Base-by-base conservation (phyloP, 164 flowering plant genomes). In the Aristolochia fimbriata region DNA sequence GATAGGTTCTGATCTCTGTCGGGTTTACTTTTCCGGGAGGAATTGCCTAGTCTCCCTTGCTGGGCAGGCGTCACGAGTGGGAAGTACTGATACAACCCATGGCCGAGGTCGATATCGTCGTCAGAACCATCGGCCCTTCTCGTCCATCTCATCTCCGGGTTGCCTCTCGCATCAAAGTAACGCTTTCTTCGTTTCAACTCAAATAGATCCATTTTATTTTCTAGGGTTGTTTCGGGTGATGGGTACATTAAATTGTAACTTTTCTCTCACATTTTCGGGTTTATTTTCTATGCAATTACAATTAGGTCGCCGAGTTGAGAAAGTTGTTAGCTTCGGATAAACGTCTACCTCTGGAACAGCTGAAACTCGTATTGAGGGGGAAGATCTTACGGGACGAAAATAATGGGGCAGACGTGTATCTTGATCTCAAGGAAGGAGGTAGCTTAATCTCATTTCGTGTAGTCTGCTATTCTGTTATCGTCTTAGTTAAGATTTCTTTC, bases 341-440 rank as follows among this genome's bases (percentile, higher is more conserved):
- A 27, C 62, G 56, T 24, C 67, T 79, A 22, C 83, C 90, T 1
- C 52, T 76, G 48, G 96, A 80, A 41, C 78, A 76, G 48, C 70
- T 89, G 79, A 84, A 72, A 79, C 85, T 92, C 67, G 72, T 92
- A 62, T 78, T 77, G 64, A 77, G 73, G 51, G 98, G 98, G 51
- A 71, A 75, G 43, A 82, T 73, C 46, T 72, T 92, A 77, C 71
- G 68, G 41, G 95, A 87, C 66, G 61, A 41, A 46, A 68, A 74
- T 57, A 61, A 80, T 74, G 91, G 83, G 23, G 80, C 81, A 31
- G 83, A 80, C 60, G 68, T 68, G 13, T 58, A 49, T 27, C 51
- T 85, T 24, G 73, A 47, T 57, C 83, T 92, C 20, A 73, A 66
- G 22, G 69, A 81, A 66, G 90, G 90, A 70, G 98, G 98, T 92